Evolutionary conservation across 495 filamentous ascomycete species (phyloP).

Genomic region (Neurospora sp.): DNA sequence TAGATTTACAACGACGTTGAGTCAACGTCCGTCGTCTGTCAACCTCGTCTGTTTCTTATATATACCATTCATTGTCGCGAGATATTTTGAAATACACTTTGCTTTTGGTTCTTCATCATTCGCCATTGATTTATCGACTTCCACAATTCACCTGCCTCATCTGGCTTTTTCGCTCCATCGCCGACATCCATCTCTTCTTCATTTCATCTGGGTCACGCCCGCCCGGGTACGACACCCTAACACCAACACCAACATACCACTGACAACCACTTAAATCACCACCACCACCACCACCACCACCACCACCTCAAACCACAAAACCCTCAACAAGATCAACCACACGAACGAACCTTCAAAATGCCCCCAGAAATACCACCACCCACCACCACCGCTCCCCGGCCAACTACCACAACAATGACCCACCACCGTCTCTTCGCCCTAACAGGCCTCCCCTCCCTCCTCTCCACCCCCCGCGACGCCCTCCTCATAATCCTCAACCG

Average conservation of each 20-base stretch:
- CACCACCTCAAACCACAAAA: too few relatives aligned
- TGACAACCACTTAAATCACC: too few relatives aligned
- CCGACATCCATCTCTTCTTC: background rate
- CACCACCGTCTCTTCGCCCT: background rate
- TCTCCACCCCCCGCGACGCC: slow-evolving; percentile 46
- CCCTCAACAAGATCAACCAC: background rate
- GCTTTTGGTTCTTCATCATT: background rate
- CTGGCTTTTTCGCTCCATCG: background rate
- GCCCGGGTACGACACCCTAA: background rate
- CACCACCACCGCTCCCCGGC: background rate
- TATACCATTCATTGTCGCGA: background rate
- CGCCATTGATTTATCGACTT: background rate
- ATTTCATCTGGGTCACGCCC: background rate
- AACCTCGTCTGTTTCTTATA: background rate
- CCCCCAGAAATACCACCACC: background rate
- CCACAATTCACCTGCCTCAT: background rate
- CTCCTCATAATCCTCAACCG: slow-evolving; percentile 67
- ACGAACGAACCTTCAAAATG: background rate
- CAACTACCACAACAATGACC: too few relatives aligned
- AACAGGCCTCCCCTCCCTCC: slow-evolving; percentile 38
- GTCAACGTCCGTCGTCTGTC: background rate
- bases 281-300: background rate
- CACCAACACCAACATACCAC: background rate
- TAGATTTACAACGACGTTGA: background rate
- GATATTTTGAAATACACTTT: background rate